These are phyloP conservation scores for Microsporum ferrugineum DNA, from an alignment of 2,329 filamentous ascomycete species.

Conservation along the genomic window DNA sequence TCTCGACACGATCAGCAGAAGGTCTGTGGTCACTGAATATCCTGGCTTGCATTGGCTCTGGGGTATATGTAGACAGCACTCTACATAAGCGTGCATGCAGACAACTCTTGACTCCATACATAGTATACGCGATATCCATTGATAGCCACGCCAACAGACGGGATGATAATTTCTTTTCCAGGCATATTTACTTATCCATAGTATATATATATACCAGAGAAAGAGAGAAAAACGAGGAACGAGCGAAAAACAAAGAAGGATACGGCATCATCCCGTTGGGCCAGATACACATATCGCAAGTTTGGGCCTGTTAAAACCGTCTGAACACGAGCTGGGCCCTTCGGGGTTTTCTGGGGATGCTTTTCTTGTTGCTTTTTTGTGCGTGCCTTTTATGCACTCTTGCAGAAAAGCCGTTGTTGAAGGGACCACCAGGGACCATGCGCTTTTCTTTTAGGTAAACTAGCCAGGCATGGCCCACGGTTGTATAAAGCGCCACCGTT, in stretches of 20 bases:
- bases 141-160: background rate
- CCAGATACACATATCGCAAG: background rate
- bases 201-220: background rate
- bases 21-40: background rate
- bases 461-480: background rate
- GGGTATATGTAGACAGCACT: background rate
- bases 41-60: background rate
- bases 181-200: background rate
- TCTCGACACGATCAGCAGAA: background rate
- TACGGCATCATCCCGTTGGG: background rate
- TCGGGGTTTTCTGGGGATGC: background rate
- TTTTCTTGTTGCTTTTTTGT: background rate
- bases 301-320: background rate
- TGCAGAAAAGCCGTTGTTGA: background rate
- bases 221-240: background rate
- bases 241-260: background rate
- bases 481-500: background rate
- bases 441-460: background rate
- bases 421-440: background rate
- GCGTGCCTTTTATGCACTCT: background rate
- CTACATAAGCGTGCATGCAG: conserved; percentile 2
- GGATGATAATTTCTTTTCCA: conserved; percentile 1
- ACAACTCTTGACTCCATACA: background rate
- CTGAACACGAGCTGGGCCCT: background rate
- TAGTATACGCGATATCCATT: background rate